Base-by-base conservation (phyloP, 306 rosid species). In the Fragaria nilgerrensis region DNA sequence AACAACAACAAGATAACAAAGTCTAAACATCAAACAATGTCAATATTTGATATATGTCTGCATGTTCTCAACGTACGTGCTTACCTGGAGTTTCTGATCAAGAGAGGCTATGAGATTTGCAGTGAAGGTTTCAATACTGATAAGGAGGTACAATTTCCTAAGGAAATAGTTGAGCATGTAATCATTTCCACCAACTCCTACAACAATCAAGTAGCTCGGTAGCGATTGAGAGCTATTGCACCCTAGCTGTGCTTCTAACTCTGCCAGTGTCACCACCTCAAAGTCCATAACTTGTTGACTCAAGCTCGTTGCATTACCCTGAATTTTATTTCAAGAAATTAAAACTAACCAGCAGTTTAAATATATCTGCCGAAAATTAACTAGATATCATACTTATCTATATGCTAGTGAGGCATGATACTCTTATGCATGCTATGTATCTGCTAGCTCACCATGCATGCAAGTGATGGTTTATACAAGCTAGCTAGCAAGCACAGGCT, bases 151-250 rank as follows among this genome's bases (percentile, higher is more conserved):
- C 68, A 74, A 13, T 70, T 4, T 80, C 16, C 15, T 65, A 8
- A 82, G 72, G 73, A 84, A 84, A 73, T 82, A 84, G 80, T 82
- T 87, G 79, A 87, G 75, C 17, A 84, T 70, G 77, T 84, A 87
- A 80, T 84, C 88, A 56, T 87, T 87, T 9, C 86, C 87, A 49
- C 90, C 88, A 37, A 78, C 73, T 44, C 88, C 90, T 47, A 87
- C 81, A 8, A 87, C 83, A 68, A 87, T 84, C 81, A 87, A 82
- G 73, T 87, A 87, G 9, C 78, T 49, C 34, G 63, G 47, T 12
- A 84, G 73, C 20, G 66, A 25, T 58, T 62, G 13, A 10, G 16
- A 23, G 36, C 80, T 43, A 39, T 47, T 75, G 59, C 39, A 19
- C 7, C 37, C 79, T 53, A 81, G 3, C 50, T 78, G 17, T 22